Conservation (phyloP, 2,329 filamentous ascomycete species). For the Aspergillus sp. region DNA sequence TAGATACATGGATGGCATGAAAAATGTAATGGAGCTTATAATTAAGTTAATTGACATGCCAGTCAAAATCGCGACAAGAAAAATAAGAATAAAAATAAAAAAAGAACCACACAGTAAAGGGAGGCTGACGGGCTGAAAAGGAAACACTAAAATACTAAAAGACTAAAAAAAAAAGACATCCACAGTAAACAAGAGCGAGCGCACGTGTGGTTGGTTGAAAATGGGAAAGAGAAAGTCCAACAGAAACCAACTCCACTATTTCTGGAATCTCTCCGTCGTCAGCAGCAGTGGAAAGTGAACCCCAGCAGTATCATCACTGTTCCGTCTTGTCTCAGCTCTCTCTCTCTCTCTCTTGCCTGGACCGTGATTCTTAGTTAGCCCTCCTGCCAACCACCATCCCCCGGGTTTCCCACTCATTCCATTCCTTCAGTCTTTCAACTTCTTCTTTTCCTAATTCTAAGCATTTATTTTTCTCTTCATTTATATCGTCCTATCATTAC, state of each 20-base stretch:
- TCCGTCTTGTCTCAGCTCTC: neutral
- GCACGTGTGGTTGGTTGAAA: neutral
- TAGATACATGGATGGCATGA: neutral
- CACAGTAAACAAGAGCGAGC: too few relatives aligned
- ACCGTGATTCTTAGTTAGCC: neutral
- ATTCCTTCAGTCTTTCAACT: neutral
- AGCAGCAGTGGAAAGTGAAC: neutral
- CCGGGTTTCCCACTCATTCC: neutral
- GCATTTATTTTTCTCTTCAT: too few relatives aligned
- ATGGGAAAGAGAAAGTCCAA: neutral
- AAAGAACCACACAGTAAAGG: neutral
- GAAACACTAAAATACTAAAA: too few relatives aligned
- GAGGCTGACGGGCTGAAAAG: neutral
- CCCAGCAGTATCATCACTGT: constrained; percentile 6
- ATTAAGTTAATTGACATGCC: neutral
- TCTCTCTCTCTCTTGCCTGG: neutral
- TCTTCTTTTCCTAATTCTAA: too few relatives aligned
- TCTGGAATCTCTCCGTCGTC: constrained; percentile 7
- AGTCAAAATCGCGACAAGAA: neutral
- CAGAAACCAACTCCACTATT: constrained; percentile 4
- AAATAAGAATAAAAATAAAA: neutral
- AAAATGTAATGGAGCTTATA: neutral
- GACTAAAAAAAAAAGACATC: too few relatives aligned
- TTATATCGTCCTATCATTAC: too few relatives aligned
- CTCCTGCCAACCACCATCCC: neutral